phyloP scores from a whole-genome alignment of 495 filamentous ascomycete species.

The Penicillium waksmanii region DNA sequence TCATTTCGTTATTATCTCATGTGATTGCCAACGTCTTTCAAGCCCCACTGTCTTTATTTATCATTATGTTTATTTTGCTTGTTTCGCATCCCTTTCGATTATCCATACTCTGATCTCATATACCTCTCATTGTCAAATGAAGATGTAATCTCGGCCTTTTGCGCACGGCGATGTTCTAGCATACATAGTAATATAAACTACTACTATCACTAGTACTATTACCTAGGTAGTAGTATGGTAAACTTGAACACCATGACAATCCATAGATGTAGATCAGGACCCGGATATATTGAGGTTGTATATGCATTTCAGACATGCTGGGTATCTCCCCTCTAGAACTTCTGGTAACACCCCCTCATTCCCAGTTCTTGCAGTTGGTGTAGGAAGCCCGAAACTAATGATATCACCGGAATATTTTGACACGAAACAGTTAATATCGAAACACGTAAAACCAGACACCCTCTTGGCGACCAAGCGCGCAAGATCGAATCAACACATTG shows the following conservation, averaged over 20 bases:
- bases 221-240: too few relatives aligned
- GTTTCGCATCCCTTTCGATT: conserved; percentile 14
- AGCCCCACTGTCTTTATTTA: conserved; percentile 11
- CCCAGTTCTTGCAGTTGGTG: conserved; percentile 4
- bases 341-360: conserved; percentile 9
- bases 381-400: conserved; percentile 10
- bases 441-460: conserved; percentile 14
- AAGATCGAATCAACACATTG: conserved; percentile 14
- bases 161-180: not conserved
- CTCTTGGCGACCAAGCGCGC: conserved; percentile 3
- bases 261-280: too few relatives aligned
- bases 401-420: conserved; percentile 16
- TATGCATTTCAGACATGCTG: conserved; percentile 29
- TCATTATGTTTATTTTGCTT: conserved; percentile 9
- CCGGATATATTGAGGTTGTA: conserved; percentile 15
- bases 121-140: conserved; percentile 3
- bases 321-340: conserved; percentile 34
- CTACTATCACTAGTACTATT: too few relatives aligned
- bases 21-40: conserved; percentile 4
- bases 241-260: too few relatives aligned
- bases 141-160: not conserved
- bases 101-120: conserved; percentile 14
- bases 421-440: conserved; percentile 15
- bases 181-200: not conserved
- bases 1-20: conserved; percentile 8